Evolutionary conservation across 1,284 basidiomycete genomes (phyloP).

Genomic region (Singerocomus rubriflavus): DNA sequence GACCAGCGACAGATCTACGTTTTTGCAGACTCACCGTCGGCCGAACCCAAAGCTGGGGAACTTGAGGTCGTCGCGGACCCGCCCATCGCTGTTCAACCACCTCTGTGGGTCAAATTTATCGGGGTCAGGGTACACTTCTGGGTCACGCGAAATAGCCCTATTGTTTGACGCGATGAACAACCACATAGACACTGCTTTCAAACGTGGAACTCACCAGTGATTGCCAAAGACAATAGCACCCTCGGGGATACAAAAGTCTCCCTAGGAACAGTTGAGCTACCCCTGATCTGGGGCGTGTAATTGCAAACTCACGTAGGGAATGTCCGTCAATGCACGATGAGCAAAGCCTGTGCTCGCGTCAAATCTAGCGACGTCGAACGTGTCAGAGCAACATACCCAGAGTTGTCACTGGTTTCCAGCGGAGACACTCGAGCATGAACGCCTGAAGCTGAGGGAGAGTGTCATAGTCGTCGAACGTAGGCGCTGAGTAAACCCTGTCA

Average conservation of each 20-base stretch:
- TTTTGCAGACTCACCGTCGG: conserved; percentile 21
- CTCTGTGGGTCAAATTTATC: conserved; percentile 31
- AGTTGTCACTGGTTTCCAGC: conserved; percentile 44
- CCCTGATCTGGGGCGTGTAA: neutral
- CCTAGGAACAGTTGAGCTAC: conserved; percentile 19
- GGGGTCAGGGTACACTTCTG: conserved; percentile 28
- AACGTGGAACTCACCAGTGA: conserved; percentile 24
- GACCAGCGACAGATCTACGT: neutral
- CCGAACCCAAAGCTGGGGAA: conserved; percentile 35
- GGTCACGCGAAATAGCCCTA: conserved; percentile 34
- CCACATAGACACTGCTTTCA: too few relatives aligned
- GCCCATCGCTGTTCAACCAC: conserved; percentile 26
- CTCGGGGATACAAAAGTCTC: conserved; percentile 29
- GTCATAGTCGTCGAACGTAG: conserved; percentile 39
- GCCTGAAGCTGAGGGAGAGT: conserved; percentile 40
- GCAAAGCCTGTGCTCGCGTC: conserved; percentile 27
- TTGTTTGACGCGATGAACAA: neutral
- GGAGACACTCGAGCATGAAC: conserved; percentile 43
- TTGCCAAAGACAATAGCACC: conserved; percentile 35
- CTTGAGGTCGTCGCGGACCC: conserved; percentile 29
- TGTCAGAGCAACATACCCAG: conserved; percentile 19
- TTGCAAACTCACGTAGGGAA: conserved; percentile 26
- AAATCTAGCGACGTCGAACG: neutral
- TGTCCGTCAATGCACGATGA: conserved; percentile 29
- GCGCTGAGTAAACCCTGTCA: conserved; percentile 28